These are phyloP conservation scores for Hortaea werneckii DNA, from an alignment of 2,329 filamentous ascomycete species.

Conservation along the genomic window DNA sequence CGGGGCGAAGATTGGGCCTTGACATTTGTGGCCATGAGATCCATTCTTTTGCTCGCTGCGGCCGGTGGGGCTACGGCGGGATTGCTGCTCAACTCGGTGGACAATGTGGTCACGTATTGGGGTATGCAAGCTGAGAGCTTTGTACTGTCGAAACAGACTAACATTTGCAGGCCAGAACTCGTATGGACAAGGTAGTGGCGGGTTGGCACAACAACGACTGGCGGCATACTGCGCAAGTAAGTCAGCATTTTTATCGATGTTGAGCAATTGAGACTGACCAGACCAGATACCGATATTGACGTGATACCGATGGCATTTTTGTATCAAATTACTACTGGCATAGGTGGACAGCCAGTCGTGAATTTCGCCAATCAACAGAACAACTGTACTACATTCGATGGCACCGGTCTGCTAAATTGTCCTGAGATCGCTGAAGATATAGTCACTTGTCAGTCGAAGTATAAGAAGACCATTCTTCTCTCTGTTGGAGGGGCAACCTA, in stretches of 20 bases:
- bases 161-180: conserved; percentile 46
- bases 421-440: conserved; percentile 51
- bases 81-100: neutral
- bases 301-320: conserved; percentile 58
- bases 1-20: no score
- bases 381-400: conserved; percentile 49
- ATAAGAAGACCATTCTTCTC: conserved; percentile 61
- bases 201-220: conserved; percentile 44
- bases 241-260: neutral
- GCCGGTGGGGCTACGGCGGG: neutral
- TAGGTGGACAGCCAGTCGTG: conserved; percentile 39
- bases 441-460: conserved; percentile 47
- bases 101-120: conserved; percentile 58
- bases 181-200: conserved; percentile 34
- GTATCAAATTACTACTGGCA: conserved; percentile 42
- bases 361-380: conserved; percentile 59
- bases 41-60: neutral
- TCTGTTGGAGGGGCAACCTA: conserved; percentile 64
- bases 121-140: conserved; percentile 30
- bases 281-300: conserved; percentile 36
- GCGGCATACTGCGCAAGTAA: conserved; percentile 44
- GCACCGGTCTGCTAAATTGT: conserved; percentile 50
- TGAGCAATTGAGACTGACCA: neutral
- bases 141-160: conserved; percentile 22
- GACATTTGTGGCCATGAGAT: neutral